Base-by-base conservation (phyloP, 495 filamentous ascomycete species). In the Umbilicaria muhlenbergii region DNA sequence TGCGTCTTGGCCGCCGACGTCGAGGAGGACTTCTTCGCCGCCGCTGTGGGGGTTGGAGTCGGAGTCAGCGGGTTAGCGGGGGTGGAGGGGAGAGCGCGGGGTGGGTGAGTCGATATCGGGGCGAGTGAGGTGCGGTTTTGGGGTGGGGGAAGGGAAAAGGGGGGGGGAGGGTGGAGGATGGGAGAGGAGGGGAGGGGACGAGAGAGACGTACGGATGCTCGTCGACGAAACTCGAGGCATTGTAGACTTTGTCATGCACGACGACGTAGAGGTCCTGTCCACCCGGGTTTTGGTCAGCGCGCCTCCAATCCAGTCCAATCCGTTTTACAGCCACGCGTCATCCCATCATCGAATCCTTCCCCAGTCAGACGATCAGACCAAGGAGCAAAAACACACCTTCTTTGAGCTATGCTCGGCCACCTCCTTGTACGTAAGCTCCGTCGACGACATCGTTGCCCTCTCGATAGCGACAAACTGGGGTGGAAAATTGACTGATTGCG, bases 21-120 rank as follows among this genome's bases (percentile, higher is more conserved):
- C 92, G 53, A 96, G 76, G 28, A 99, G 69, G 52, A 96, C 91
- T 72, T 99, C 92, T 67, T 96, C 92, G 65, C 91, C 91, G 70
- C 92, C 92, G 41, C 91, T 98, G 58, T 45, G 43, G 31, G 3
- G 32, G 16, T 3, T 21, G 43, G 36, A 40, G 44, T 14, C 14
- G 38, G 14, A 17, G 16, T 12, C n/a, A n/a, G n/a, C n/a, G n/a
- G n/a, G n/a, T n/a, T n/a, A n/a, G n/a, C n/a, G n/a, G n/a, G n/a
- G n/a, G n/a, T 6, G 19, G 16, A 12, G 38, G 32, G 36, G 15
- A 36, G 16, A 45, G 45, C 13, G 38, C 41, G 38, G 14, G 17
- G 51, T 49, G 53, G 51, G n/a, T n/a, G n/a, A n/a, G n/a, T n/a
- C n/a, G n/a, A n/a, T n/a, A n/a, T n/a, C n/a, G n/a, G n/a, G n/a